Base-by-base conservation (phyloP, 805 yeast species). In the Lipomyces sp. region DNA sequence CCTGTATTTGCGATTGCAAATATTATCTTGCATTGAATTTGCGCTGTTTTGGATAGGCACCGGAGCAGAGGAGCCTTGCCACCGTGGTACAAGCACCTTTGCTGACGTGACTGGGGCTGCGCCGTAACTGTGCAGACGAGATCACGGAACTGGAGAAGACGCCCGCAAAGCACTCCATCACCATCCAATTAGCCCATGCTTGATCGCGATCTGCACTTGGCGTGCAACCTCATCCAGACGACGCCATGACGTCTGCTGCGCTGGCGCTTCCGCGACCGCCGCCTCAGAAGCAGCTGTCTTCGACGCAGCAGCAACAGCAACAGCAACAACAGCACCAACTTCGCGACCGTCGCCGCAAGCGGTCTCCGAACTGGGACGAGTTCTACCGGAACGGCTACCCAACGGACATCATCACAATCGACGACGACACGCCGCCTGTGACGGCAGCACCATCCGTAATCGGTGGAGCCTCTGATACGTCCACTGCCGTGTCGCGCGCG, bases 351-450 rank as follows among this genome's bases (percentile, higher is more conserved):
- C 54, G 44, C 14, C 53, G 51, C 28, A 52, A 45, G 49, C 46
- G 54, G 18, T 23, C 42, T 8, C 61, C 63, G 13, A 57, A 65
- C 49, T 66, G 70, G 69, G 51, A 54, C 38, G 60, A 61, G 45
- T 66, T 60, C 49, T 66, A 63, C 45, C 50, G 56, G 22, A 65
- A 65, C 53, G 68, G 67, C 29, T 53, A 55, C 38, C 68, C 65
- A 32, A 49, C 63, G 22, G 62, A 62, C 29, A 64, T 67, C 45
- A 64, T 67, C 46, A 67, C 66, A 31, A 67, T 67, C 31, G 69
- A 67, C 43, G 62, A 60, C 49, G 61, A 58, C 43, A 52, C 61
- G 10, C 53, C 61, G 38, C 57, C 61, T 18, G 57, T 51, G 24
- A 33, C 39, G 16, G 24, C 39, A 23, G 39, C 47, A 3, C 45